Base-by-base conservation (phyloP, 1,139 yeast genomes). In the Torulaspora globosa region DNA sequence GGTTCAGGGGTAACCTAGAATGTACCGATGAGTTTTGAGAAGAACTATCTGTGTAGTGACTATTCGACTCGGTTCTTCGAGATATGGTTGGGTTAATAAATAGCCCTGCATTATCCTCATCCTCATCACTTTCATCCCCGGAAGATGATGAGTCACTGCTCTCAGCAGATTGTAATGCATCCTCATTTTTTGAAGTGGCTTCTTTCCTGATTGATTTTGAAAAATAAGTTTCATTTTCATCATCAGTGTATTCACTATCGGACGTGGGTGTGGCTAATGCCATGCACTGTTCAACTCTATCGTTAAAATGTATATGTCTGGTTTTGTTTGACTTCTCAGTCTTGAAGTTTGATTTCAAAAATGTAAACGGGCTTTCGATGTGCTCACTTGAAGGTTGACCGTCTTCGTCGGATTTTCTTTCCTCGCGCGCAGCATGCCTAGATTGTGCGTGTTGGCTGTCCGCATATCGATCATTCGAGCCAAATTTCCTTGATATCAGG, bases 201-300 rank as follows among this genome's bases (percentile, higher is more conserved):
- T 50, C 47, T 29, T 51, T 49, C 29, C 30, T 44, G 28, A 46
- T 48, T 50, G 52, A 41, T 41, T 58, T 51, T 44, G 53, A 41
- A 37, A 55, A 54, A 40, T 56, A 57, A 12, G 49, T 54, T 32
- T 55, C 63, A 19, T 64, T 60, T 26, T 59, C 51, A 37, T 62
- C 63, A 41, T 69, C 72, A 28, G 62, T 63, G 29, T 60, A 67
- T 36, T 62, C 66, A 23, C 71, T 49, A 30, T 51, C 76, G 37
- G 71, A 70, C 40, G 69, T 73, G 8, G 68, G 62, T 12, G 66
- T 61, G 51, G 80, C 80, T 15, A 87, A 63, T 0, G 95, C 88
- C 49, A 85, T 79, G 65, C 97, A 90, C 67, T 92, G 97, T 63
- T 86, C 90, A 23, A 92, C 98, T 48, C 89, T 80, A 60, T 88